Percentiles rank a stretch among this genome's conserved stretches.
Evolutionary conservation across 441 rosid genomes (phyloP).

Genomic region (Populus hybrid): DNA sequence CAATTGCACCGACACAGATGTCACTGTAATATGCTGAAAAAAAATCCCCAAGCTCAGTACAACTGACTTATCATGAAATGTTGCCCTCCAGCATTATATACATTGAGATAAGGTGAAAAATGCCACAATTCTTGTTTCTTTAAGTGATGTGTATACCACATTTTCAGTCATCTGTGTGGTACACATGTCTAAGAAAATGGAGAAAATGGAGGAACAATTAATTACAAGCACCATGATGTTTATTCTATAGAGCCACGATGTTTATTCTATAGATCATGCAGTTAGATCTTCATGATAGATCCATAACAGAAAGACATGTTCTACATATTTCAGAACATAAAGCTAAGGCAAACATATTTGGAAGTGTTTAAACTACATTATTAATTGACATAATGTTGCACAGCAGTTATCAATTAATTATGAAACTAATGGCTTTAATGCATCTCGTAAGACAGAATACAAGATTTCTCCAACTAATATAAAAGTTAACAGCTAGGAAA

Average conservation of each 20-base stretch:
- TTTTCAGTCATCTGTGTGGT: background rate
- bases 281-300: no score
- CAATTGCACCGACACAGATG: conserved; percentile 93
- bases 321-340: background rate
- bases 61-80: conserved; percentile 1
- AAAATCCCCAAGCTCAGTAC: conserved; percentile 11
- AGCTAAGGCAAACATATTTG: no score
- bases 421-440: background rate
- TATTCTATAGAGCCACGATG: background rate
- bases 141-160: background rate
- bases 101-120: background rate
- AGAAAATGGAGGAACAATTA: background rate
- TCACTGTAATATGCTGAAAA: conserved; percentile 85
- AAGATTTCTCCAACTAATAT: background rate
- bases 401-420: background rate
- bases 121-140: background rate
- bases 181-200: background rate
- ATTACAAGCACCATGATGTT: background rate
- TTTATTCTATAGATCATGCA: background rate
- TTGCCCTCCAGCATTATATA: background rate
- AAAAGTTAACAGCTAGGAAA: no score
- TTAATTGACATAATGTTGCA: background rate
- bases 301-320: background rate
- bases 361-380: background rate
- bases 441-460: background rate